These are phyloP conservation scores for Ustilago shanxiensis DNA, from an alignment of 1,284 basidiomycete species.

Conservation along the genomic window DNA sequence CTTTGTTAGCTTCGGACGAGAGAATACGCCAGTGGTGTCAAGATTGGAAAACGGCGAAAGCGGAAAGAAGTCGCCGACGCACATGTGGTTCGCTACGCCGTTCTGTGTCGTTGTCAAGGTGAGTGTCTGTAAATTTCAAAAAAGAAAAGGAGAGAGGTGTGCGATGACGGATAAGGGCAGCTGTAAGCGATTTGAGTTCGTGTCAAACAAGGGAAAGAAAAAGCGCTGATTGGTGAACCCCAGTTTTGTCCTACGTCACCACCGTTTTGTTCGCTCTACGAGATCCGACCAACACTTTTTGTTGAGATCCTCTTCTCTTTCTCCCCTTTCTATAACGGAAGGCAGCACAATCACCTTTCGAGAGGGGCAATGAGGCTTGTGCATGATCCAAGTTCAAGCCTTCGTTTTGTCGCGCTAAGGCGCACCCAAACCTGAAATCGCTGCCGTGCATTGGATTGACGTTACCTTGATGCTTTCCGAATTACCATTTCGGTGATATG, in stretches of 20 bases:
- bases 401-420: neutral
- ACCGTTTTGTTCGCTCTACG: neutral
- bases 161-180: slow-evolving; percentile 17
- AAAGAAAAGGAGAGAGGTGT: neutral
- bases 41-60: too few relatives aligned
- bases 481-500: neutral
- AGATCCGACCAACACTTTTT: neutral
- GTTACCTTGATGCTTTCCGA: too few relatives aligned
- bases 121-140: neutral
- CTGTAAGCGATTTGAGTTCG: neutral
- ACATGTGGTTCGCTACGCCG: neutral
- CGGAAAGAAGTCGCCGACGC: slow-evolving; percentile 1
- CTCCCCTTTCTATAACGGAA: too few relatives aligned
- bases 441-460: neutral
- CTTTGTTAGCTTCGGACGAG: neutral
- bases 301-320: neutral
- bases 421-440: neutral
- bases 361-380: too few relatives aligned
- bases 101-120: neutral
- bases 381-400: slow-evolving; percentile 3
- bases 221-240: neutral
- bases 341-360: too few relatives aligned
- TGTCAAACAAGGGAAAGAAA: slow-evolving; percentile 3
- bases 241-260: slow-evolving; percentile 9
- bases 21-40: neutral